Evolutionary conservation across 306 rosid genomes (phyloP), one percentile per base, ranked within the genome.

Genomic region (Myrica gale): DNA sequence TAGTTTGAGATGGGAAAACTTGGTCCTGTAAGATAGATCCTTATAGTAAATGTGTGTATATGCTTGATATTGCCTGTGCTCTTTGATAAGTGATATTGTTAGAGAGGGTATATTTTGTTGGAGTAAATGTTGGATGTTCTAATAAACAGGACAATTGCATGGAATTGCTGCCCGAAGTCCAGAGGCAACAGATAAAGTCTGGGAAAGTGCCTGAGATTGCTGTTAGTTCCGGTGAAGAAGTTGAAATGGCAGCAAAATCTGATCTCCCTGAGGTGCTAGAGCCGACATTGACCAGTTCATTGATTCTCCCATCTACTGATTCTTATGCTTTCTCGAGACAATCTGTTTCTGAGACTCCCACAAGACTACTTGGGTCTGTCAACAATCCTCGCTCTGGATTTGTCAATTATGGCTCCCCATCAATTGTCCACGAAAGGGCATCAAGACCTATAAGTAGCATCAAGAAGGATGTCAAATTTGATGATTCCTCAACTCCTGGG

Each of bases 121-220:
- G 56, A 53, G 37, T 42, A 5, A 65, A 73, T 47, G 62, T 51
- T 45, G 20, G 47, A 74, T 84, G 69, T 79, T 81, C 76, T 78
- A 74, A 62, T 76, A 65, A 79, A 85, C 94, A 92, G 99, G 91
- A 88, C 72, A 89, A 85, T 80, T 81, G 95, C 92, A 83, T 90
- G 91, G 92, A 88, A 73, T 85, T 96, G 91, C 88, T 92, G 79
- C 96, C 99, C 26, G 98, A 92, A 84, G 88, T 84, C 70, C 90
- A 92, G 83, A 87, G 67, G 83, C 84, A 76, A 72, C 87, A 92
- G 84, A 80, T 89, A 65, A 88, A 83, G 87, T 79, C 86, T 13
- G 89, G 91, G 76, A 88, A 88, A 70, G 74, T 79, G 83, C 80
- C 72, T 42, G 90, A 86, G 26, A 61, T 21, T 37, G 83, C 78